phyloP scores from a whole-genome alignment of 441 rosid species.

The Omphalea diandra region DNA sequence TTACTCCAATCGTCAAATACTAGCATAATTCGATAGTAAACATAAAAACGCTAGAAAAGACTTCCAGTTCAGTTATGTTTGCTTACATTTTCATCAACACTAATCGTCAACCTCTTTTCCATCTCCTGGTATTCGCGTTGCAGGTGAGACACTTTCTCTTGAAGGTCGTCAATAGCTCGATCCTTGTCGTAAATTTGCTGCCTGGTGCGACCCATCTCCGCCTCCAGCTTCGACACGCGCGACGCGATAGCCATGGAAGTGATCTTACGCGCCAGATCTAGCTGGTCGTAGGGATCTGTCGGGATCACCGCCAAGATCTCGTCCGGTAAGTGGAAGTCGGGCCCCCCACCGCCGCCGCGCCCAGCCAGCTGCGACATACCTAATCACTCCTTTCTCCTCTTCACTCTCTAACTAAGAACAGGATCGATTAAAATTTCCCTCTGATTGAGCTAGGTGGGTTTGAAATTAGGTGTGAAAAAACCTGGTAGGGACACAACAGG shows the following conservation, averaged over 20 bases:
- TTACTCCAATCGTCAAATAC: too few relatives aligned
- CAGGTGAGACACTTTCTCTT: conserved; percentile 46
- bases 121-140: conserved; percentile 51
- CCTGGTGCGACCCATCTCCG: conserved; percentile 53
- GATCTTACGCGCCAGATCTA: conserved; percentile 86
- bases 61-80: background rate
- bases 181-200: conserved; percentile 66
- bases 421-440: background rate
- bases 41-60: too few relatives aligned
- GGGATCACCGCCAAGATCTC: conserved; percentile 76
- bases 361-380: conserved; percentile 25
- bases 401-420: background rate
- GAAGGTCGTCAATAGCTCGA: conserved; percentile 50
- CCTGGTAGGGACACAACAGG: background rate
- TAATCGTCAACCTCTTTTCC: conserved; percentile 52
- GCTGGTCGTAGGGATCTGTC: conserved; percentile 77
- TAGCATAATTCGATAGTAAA: too few relatives aligned
- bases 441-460: background rate
- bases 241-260: conserved; percentile 90
- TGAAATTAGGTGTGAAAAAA: background rate
- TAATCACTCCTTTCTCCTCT: background rate
- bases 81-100: conserved; percentile 70
- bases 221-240: conserved; percentile 69
- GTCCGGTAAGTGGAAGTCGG: conserved; percentile 64
- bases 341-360: conserved; percentile 35